Conservation (phyloP, 257 asterid genomes). For the Nyctanthes arbortristis region DNA sequence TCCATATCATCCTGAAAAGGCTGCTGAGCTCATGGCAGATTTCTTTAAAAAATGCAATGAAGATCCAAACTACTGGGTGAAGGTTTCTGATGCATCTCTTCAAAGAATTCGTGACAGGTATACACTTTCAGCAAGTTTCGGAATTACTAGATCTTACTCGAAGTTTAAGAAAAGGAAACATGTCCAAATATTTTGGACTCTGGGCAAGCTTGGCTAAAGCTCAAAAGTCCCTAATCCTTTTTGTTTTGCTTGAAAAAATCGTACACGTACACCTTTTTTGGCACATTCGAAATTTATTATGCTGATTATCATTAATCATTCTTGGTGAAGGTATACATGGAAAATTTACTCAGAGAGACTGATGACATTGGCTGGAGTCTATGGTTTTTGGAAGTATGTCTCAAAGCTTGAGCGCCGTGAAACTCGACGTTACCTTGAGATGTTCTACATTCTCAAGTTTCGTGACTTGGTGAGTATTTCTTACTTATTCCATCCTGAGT, state of each 20-base stretch:
- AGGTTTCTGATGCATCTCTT: constrained; percentile 58
- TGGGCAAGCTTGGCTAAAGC: too few species aligned
- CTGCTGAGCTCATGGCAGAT: constrained; percentile 58
- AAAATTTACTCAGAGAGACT: constrained; percentile 85
- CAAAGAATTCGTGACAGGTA: constrained; percentile 69
- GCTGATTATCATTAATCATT: background rate
- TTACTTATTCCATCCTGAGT: background rate
- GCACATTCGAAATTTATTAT: background rate
- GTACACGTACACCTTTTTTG: background rate
- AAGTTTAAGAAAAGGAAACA: background rate
- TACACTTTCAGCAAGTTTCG: background rate
- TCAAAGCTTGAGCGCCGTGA: constrained; percentile 91
- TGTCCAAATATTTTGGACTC: background rate
- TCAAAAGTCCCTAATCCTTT: too few species aligned
- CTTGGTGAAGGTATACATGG: constrained; percentile 78
- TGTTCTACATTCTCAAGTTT: constrained; percentile 91
- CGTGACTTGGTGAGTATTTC: constrained; percentile 72
- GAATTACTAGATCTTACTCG: background rate
- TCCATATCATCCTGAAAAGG: constrained; percentile 88
- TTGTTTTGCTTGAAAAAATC: too few species aligned
- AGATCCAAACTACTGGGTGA: constrained; percentile 69
- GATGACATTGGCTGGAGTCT: constrained; percentile 89
- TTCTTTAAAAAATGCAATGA: constrained; percentile 71
- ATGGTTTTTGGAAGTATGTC: constrained; percentile 89
- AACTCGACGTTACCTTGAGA: constrained; percentile 86